These are phyloP conservation scores for Ziziphus jujuba DNA, from an alignment of 306 rosid species.

Conservation along the genomic window DNA sequence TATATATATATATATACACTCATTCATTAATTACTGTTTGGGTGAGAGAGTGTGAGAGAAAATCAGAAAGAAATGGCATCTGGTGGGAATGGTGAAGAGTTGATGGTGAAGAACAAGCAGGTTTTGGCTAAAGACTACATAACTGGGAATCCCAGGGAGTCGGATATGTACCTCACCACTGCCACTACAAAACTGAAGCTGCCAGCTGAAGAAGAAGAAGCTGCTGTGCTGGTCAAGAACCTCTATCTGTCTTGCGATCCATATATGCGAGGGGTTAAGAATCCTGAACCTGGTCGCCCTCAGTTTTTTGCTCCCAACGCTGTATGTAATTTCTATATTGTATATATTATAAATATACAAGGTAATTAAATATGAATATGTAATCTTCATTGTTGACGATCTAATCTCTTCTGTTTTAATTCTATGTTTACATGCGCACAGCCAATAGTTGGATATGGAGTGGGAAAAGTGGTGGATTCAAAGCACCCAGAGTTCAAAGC, in stretches of 20 bases:
- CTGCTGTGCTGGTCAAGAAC: slow-evolving; percentile 17
- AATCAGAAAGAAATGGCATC: not conserved
- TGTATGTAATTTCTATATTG: no score
- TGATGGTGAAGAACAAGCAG: slow-evolving; percentile 12
- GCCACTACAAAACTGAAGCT: slow-evolving; percentile 3
- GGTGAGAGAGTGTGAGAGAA: no score
- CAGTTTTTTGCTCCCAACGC: slow-evolving; percentile 2
- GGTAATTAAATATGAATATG: not conserved
- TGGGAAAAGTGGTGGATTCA: slow-evolving; percentile 9
- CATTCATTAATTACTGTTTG: no score
- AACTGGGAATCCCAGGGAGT: not conserved
- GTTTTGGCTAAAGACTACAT: slow-evolving; percentile 21
- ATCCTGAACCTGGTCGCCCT: not conserved
- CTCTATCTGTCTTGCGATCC: slow-evolving; percentile 22
- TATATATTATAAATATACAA: no score
- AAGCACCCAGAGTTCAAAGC: slow-evolving; percentile 10
- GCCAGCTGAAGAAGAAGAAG: slow-evolving; percentile 9
- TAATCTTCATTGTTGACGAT: not conserved
- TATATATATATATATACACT: no score
- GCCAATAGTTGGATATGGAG: slow-evolving; percentile 19
- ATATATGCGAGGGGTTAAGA: slow-evolving; percentile 11
- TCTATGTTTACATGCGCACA: no score
- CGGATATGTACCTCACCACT: slow-evolving; percentile 13
- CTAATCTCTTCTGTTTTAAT: no score
- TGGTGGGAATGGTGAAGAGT: not conserved